phyloP scores from a whole-genome alignment of 2,329 filamentous ascomycete species.

The Gaeumannomyces tritici region DNA sequence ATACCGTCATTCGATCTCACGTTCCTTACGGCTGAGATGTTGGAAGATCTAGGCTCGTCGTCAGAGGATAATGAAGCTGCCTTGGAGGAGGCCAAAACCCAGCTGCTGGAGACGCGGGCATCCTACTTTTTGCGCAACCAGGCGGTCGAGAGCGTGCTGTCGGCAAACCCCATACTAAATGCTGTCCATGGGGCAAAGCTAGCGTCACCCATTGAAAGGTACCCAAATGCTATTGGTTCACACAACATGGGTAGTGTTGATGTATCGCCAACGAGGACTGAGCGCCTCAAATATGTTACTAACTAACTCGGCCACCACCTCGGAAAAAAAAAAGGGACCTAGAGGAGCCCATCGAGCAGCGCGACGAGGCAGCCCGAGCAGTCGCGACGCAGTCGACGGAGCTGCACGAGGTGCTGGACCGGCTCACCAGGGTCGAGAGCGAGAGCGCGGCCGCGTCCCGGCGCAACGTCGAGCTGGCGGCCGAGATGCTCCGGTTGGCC shows the following conservation, averaged over 20 bases:
- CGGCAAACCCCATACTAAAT: slow-evolving; percentile 66
- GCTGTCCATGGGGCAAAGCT: slow-evolving; percentile 62
- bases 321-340: slow-evolving; percentile 44
- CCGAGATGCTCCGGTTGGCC: slow-evolving; percentile 53
- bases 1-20: not conserved
- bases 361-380: slow-evolving; percentile 56
- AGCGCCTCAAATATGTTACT: not conserved
- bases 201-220: slow-evolving; percentile 61
- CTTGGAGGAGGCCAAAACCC: slow-evolving; percentile 49
- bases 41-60: not conserved
- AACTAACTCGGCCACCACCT: slow-evolving; percentile 3
- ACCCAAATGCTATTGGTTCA: slow-evolving; percentile 12
- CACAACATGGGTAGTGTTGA: too few species aligned
- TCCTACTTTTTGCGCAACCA: slow-evolving; percentile 60
- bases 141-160: slow-evolving; percentile 58
- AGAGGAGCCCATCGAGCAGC: slow-evolving; percentile 53
- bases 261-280: not conserved
- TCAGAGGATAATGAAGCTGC: slow-evolving; percentile 23
- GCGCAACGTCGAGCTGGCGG: slow-evolving; percentile 54
- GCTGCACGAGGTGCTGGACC: slow-evolving; percentile 38
- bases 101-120: slow-evolving; percentile 61
- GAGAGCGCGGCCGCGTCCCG: slow-evolving; percentile 46
- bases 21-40: not conserved
- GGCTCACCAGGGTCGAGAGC: slow-evolving; percentile 47
- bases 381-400: slow-evolving; percentile 50